Conservation (phyloP, 768 basidiomycete species). For the Pulveroboletus sp. region DNA sequence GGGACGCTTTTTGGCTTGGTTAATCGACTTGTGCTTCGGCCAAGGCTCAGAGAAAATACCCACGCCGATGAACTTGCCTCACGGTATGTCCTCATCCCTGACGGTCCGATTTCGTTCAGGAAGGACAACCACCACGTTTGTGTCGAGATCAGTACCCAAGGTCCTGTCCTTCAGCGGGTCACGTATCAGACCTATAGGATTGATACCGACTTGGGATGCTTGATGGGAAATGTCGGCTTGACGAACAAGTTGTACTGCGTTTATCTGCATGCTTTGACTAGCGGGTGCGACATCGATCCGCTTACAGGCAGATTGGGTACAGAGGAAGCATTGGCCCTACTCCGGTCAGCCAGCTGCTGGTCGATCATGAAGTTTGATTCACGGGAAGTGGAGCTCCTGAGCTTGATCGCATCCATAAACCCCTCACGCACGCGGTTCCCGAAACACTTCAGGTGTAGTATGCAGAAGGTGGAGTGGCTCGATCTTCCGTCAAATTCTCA, state of each 20-base stretch:
- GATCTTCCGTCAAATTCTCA: constrained; percentile 24
- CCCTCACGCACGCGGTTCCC: constrained; percentile 38
- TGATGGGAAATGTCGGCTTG: constrained; percentile 26
- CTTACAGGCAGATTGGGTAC: constrained; percentile 41
- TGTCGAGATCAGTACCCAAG: constrained; percentile 7
- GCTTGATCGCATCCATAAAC: constrained; percentile 30
- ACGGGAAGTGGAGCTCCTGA: constrained; percentile 31
- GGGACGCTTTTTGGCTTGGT: constrained; percentile 43
- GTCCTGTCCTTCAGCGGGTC: neutral
- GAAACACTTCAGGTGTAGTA: constrained; percentile 25
- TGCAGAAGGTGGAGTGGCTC: constrained; percentile 38
- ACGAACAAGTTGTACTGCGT: constrained; percentile 32
- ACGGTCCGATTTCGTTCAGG: constrained; percentile 23
- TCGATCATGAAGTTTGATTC: constrained; percentile 37
- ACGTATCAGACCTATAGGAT: constrained; percentile 29
- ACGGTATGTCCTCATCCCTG: constrained; percentile 37
- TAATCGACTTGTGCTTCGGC: constrained; percentile 39
- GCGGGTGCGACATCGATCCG: constrained; percentile 40
- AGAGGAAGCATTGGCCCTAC: constrained; percentile 38
- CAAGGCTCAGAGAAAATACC: constrained; percentile 1
- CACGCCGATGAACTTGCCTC: constrained; percentile 1
- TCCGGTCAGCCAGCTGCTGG: constrained; percentile 33
- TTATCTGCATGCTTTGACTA: constrained; percentile 45
- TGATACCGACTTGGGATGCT: constrained; percentile 28
- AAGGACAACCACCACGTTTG: constrained; percentile 14